Percentiles rank a stretch among this genome's conserved stretches.
phyloP scores from a whole-genome alignment of 257 asterid genomes.

The Solanum pimpinellifolium region DNA sequence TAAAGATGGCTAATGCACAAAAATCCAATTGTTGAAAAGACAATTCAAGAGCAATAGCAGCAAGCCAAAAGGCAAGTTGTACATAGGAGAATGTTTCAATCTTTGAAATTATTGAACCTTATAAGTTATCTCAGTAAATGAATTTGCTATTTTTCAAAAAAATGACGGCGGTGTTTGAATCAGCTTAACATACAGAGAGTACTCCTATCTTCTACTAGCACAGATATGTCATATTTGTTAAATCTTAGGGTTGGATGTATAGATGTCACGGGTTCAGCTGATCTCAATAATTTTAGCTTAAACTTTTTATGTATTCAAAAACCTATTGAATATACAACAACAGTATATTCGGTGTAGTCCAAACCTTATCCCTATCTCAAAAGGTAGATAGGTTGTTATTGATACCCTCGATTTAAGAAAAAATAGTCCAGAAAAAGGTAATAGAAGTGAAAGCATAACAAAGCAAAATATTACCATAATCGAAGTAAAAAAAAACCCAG shows the following conservation, averaged over 20 bases:
- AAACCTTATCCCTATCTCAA: fast-evolving
- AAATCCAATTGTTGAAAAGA: not conserved
- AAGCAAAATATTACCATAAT: not conserved
- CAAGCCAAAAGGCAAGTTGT: not conserved
- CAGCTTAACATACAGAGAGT: too few species aligned
- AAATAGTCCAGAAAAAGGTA: not conserved
- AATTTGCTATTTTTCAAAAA: not conserved
- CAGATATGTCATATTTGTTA: too few species aligned
- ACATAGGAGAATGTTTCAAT: not conserved
- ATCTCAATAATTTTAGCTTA: not conserved
- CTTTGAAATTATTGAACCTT: not conserved
- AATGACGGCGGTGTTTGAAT: not conserved
- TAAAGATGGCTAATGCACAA: not conserved
- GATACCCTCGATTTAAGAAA: too few species aligned
- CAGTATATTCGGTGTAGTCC: fast-evolving
- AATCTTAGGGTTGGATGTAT: not conserved
- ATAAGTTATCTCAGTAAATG: not conserved
- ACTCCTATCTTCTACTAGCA: too few species aligned
- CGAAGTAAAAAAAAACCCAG: not conserved
- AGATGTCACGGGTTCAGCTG: too few species aligned
- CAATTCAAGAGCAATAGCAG: not conserved
- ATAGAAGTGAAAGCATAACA: not conserved
- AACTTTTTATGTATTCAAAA: too few species aligned
- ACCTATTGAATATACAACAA: not conserved
- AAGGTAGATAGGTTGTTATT: not conserved